Evolutionary conservation across 108 stramenopile genomes (phyloP), one percentile per base, ranked within the genome.

Genomic region (Asterionellopsis glacialis): DNA sequence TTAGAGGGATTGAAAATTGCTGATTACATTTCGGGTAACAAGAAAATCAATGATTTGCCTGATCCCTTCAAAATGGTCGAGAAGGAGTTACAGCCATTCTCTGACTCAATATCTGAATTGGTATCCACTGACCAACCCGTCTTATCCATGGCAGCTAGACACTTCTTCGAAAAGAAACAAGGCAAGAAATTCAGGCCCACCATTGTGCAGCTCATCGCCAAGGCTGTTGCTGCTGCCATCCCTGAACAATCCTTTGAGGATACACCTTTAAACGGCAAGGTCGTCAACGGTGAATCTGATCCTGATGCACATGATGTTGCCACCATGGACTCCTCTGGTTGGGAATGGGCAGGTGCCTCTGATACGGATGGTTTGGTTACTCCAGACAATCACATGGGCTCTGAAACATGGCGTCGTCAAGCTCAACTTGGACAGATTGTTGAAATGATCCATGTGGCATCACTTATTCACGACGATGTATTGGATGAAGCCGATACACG

Each of bases 381-480:
- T 23, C 58, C 80, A 10, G 63, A 69, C 44, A 93, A 93, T 57
- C 92, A 96, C 61, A 61, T 85, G 60, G 87, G 90, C 23, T 81
- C 84, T 22, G 90, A 90, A 13, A 92, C 77, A n/a, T 85, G 84
- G 88, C 69, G 84, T 12, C 61, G 76, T n/a, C 94, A 94, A 70
- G 88, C 79, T 1, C 94, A 96, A 69, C 76, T 98, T 38, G 96
- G 95, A 2, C 96, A 96, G 64, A 97, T 98, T 64, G 95, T 96
- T 21, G 97, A 98, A 66, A 98, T 98, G 97, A 98, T 98, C 70
- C 97, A 98, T 66, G 97, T 98, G 1, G 97, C 97, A 9, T 89
- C 87, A 0, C 69, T 98, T 9, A 98, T 98, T 55, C 97, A 98
- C 68, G 97, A 98, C 60, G 97, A 98, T 64, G 96, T 98, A 9